Conservation (phyloP, 1,139 yeast genomes). For the Scheffersomyces parashehatae region DNA sequence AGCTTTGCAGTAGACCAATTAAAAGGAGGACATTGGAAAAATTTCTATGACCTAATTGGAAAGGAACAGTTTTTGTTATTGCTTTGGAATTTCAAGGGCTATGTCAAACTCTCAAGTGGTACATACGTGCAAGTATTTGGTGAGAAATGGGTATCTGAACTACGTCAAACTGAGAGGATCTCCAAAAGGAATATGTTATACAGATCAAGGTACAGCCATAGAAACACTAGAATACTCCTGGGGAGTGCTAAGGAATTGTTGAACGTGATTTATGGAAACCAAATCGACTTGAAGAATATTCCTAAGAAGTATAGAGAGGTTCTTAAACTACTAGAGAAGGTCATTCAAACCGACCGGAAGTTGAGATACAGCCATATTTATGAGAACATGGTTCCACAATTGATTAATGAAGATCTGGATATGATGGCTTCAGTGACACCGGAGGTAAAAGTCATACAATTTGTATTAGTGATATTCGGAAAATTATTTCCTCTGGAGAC, state of each 20-base stretch:
- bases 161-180: conserved; percentile 1
- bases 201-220: conserved; percentile 2
- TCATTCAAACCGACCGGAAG: conserved; percentile 24
- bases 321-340: conserved; percentile 12
- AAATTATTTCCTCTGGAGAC: conserved; percentile 52
- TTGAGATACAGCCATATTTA: conserved; percentile 27
- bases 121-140: conserved; percentile 40
- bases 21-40: conserved; percentile 38
- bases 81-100: conserved; percentile 30
- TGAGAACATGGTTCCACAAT: conserved; percentile 18
- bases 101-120: conserved; percentile 11
- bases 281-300: conserved; percentile 5
- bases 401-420: neutral
- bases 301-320: conserved; percentile 26
- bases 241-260: conserved; percentile 3
- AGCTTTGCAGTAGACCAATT: conserved; percentile 29
- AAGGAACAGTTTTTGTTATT: conserved; percentile 27
- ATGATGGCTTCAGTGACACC: conserved; percentile 24
- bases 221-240: neutral
- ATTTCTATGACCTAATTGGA: conserved; percentile 34
- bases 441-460: conserved; percentile 33
- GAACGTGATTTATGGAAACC: conserved; percentile 4
- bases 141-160: neutral
- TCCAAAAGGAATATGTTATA: conserved; percentile 13
- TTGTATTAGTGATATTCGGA: conserved; percentile 42